Conservation (phyloP, 805 yeast genomes). For the Lipomyces spencermartinsiae region DNA sequence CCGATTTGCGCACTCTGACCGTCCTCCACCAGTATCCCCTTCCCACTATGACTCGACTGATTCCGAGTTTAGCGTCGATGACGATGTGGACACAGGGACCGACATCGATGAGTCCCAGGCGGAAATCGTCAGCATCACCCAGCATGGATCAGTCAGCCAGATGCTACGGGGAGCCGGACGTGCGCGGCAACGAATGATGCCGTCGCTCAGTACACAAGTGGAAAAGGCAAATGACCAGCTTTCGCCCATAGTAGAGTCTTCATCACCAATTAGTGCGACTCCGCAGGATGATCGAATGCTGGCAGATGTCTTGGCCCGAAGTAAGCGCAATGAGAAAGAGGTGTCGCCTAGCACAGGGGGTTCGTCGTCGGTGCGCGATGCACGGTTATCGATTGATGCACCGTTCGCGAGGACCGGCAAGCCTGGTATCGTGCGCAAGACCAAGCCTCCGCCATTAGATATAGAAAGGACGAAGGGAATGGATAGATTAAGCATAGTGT, state of each 20-base stretch:
- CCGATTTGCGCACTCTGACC: background rate
- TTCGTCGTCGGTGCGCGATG: background rate
- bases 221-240: background rate
- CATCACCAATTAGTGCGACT: background rate
- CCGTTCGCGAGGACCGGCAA: conserved; percentile 5
- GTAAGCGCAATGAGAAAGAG: background rate
- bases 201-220: background rate
- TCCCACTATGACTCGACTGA: background rate
- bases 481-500: conserved; percentile 11
- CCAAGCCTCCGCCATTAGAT: conserved; percentile 26
- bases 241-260: background rate
- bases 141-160: conserved; percentile 12
- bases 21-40: background rate
- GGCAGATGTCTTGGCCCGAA: background rate
- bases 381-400: background rate
- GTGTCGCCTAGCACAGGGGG: background rate
- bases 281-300: background rate
- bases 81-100: background rate
- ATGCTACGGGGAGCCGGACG: background rate
- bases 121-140: conserved; percentile 3
- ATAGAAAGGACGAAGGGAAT: conserved; percentile 10
- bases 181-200: background rate
- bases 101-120: conserved; percentile 10
- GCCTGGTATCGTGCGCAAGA: conserved; percentile 27
- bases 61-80: background rate